Percentiles rank a stretch among this genome's conserved stretches.
Conservation (phyloP, 1,139 yeast genomes). For the Suzukiozyma palmioleophila region DNA sequence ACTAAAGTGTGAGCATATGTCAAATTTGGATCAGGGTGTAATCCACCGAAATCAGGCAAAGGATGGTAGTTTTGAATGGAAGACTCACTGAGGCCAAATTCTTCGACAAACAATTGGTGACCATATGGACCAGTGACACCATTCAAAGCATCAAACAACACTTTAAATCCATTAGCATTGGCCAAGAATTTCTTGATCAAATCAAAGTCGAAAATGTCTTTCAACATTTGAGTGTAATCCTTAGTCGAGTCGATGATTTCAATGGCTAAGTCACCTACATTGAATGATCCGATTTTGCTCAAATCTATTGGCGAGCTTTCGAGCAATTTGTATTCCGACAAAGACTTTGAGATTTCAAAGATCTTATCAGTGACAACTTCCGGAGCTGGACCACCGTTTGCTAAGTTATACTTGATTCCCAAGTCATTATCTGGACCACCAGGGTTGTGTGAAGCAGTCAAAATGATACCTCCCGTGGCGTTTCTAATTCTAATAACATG, state of each 20-base stretch:
- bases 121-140: slow-evolving; percentile 99
- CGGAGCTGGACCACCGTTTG: slow-evolving; percentile 99
- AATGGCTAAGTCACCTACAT: slow-evolving; percentile 54
- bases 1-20: slow-evolving; percentile 91
- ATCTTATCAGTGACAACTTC: slow-evolving; percentile 88
- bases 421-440: slow-evolving; percentile 93
- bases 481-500: slow-evolving; percentile 74
- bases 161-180: slow-evolving; percentile 51
- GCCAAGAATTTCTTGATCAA: slow-evolving; percentile 69
- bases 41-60: slow-evolving; percentile 89
- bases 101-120: slow-evolving; percentile 73
- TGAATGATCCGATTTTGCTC: slow-evolving; percentile 48
- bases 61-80: slow-evolving; percentile 79
- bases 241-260: slow-evolving; percentile 80
- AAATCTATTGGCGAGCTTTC: slow-evolving; percentile 62
- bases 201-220: slow-evolving; percentile 83
- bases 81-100: slow-evolving; percentile 68
- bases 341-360: slow-evolving; percentile 59
- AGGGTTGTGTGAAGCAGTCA: slow-evolving; percentile 98
- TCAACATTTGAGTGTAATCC: slow-evolving; percentile 75
- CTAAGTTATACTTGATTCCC: slow-evolving; percentile 93
- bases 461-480: slow-evolving; percentile 92
- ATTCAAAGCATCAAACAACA: slow-evolving; percentile 84
- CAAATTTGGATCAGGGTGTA: slow-evolving; percentile 97
- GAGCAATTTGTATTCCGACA: slow-evolving; percentile 56